Base-by-base conservation (phyloP, 257 asterid species). In the Buddleja alternifolia region DNA sequence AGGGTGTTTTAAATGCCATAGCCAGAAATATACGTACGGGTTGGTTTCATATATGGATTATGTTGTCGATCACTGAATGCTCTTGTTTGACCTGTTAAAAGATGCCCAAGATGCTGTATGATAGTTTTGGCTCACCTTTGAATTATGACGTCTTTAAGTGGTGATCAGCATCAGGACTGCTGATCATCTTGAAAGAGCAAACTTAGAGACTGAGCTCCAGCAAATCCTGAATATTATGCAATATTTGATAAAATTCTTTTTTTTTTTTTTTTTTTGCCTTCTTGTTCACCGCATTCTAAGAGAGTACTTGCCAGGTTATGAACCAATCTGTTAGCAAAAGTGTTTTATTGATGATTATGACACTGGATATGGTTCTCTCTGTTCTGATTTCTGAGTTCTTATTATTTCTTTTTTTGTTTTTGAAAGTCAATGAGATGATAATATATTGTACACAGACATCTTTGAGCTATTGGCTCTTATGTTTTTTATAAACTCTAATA, bases 241-340 rank as follows among this genome's bases (percentile, higher is more conserved):
- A 32, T 17, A 16, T 65, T 51, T 51, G n/a, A n/a, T n/a, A n/a
- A n/a, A n/a, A n/a, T n/a, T n/a, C n/a, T n/a, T n/a, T n/a, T n/a
- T n/a, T n/a, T n/a, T n/a, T n/a, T 51, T 42, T 23, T 55, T 16
- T 0, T 25, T 14, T 20, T 15, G 12, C 54, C 10, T 8, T 48
- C 15, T 44, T 37, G 9, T 63, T 11, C 34, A n/a, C 17, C 51
- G 36, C 66, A 36, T 16, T 21, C 17, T 36, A 20, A 45, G 21
- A 46, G 73, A 17, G 24, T 16, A 42, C 59, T 56, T 16, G 66
- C 48, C 14, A 34, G n/a, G n/a, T n/a, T n/a, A n/a, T n/a, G n/a
- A n/a, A n/a, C n/a, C n/a, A n/a, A n/a, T n/a, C n/a, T n/a, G n/a
- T n/a, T n/a, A n/a, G n/a, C n/a, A n/a, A n/a, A n/a, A n/a, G n/a